Base-by-base conservation (phyloP, 768 basidiomycete genomes). In the Tricholoma sp. region DNA sequence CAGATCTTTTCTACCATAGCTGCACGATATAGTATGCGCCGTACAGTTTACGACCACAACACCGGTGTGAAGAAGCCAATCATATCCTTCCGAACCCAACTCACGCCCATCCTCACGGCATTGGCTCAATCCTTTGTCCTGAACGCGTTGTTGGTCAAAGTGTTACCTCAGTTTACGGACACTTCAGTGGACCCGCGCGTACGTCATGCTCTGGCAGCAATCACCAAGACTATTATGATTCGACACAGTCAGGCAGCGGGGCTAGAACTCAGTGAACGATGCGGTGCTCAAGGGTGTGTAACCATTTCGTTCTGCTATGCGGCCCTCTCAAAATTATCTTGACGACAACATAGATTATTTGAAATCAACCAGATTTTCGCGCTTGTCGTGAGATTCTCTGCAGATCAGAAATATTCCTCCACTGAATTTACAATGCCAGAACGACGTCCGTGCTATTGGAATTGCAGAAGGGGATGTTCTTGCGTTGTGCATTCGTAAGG, bases 391-490 rank as follows among this genome's bases (percentile, higher is more conserved):
- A 36, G 70, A 65, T 29, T 17, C 7, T 45, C 6, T 15, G 41
- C 6, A 12, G 10, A 31, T 50, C 1, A 50, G 20, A 50, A n/a
- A 31, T 28, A n/a, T 2, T 15, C 29, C 11, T 5, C 11, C 10
- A 7, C 29, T 50, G 48, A 50, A 28, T 33, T 6, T 49, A 15
- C 34, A 34, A 24, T 57, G 12, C 32, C 53, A 80, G 76, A 64
- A 60, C 45, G 70, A 72, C 10, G 62, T 74, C 52, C 72, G 76
- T 6, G 76, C 76, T 0, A 62, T 65, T 4, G 66, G 71, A 6
- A 76, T 78, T 36, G 76, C 78, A 4, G 78, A 80, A 64, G 78
- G 78, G 20, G 78, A 80, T 57, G 61, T 73, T 20, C 61, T 78
- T 0, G 76, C 62, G 1, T 45, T 79, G 2, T 72, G 68, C 17